phyloP scores from a whole-genome alignment of 1,284 basidiomycete genomes.

The Ustilago lituana region DNA sequence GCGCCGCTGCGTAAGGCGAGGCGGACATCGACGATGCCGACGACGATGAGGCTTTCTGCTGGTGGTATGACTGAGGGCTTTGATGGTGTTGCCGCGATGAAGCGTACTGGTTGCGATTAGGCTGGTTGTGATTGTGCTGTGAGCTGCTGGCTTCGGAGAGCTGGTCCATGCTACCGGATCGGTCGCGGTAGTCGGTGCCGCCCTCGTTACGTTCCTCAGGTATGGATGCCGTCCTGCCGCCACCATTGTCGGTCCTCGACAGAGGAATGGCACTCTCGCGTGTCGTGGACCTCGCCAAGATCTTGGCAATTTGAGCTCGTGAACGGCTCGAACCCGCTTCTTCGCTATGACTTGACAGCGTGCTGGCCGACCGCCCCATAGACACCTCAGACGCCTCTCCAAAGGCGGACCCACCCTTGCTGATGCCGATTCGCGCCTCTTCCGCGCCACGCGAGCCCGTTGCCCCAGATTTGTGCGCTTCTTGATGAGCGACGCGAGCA shows the following conservation, averaged over 20 bases:
- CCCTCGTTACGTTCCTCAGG: conserved; percentile 8
- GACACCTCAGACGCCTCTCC: conserved; percentile 1
- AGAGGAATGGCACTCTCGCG: conserved; percentile 14
- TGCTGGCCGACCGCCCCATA: conserved; percentile 23
- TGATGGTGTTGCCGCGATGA: conserved; percentile 8
- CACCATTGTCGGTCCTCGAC: conserved; percentile 7
- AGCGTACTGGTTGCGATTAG: conserved; percentile 7
- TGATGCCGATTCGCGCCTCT: conserved; percentile 1
- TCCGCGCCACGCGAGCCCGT: conserved; percentile 1
- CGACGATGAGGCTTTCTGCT: conserved; percentile 23
- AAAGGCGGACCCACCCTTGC: not conserved
- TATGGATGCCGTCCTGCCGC: not conserved
- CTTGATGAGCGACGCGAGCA: conserved; percentile 1
- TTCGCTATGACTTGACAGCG: conserved; percentile 20
- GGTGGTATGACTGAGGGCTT: conserved; percentile 4
- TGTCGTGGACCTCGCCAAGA: conserved; percentile 46
- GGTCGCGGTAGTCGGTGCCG: conserved; percentile 1
- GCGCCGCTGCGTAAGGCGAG: conserved; percentile 9
- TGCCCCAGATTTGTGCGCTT: not conserved
- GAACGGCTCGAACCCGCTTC: conserved; percentile 23
- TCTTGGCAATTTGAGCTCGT: conserved; percentile 56
- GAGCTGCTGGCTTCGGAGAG: conserved; percentile 26
- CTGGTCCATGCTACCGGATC: conserved; percentile 27
- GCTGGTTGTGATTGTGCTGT: conserved; percentile 5
- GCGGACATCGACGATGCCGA: conserved; percentile 17